Evolutionary conservation across 78 protist genomes (phyloP).

Genomic region (Mastigamoeba balamuthi): DNA sequence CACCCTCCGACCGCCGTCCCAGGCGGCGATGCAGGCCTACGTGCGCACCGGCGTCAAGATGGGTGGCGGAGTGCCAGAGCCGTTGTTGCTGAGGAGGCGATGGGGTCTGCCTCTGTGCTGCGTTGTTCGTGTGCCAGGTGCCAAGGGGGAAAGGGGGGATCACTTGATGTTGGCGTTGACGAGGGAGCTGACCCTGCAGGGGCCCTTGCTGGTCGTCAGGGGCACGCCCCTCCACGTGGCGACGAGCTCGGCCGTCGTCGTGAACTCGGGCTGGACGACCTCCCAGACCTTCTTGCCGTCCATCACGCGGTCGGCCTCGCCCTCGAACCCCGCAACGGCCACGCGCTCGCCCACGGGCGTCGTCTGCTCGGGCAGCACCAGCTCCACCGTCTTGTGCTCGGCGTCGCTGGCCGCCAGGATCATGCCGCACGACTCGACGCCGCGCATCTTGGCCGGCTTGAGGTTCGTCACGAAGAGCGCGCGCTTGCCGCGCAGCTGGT

Average conservation of each 20-base stretch:
- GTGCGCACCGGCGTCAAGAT: too few species aligned
- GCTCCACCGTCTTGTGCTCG: conserved; percentile 8
- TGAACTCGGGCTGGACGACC: background rate
- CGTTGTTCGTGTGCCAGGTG: too few species aligned
- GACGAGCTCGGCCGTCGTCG: background rate
- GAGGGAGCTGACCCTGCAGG: background rate
- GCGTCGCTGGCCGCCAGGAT: conserved; percentile 25
- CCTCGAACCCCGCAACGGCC: background rate
- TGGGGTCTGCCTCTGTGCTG: too few species aligned
- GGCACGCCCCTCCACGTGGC: background rate
- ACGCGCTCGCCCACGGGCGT: conserved; percentile 15
- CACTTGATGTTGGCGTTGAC: background rate
- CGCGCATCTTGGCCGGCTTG: conserved; percentile 35
- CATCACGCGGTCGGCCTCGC: background rate
- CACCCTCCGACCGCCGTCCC: too few species aligned
- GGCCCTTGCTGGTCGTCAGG: background rate
- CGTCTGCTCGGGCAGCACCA: conserved; percentile 2
- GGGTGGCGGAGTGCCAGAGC: too few species aligned
- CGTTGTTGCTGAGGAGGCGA: too few species aligned
- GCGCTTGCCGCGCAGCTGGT: conserved; percentile 2
- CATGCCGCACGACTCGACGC: conserved; percentile 23
- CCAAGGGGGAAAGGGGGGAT: too few species aligned
- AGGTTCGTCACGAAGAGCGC: conserved; percentile 29
- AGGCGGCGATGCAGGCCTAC: too few species aligned
- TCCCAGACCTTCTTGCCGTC: background rate